Evolutionary conservation across 2,329 filamentous ascomycete genomes (phyloP).

Genomic region (Ascosphaera aggregata): DNA sequence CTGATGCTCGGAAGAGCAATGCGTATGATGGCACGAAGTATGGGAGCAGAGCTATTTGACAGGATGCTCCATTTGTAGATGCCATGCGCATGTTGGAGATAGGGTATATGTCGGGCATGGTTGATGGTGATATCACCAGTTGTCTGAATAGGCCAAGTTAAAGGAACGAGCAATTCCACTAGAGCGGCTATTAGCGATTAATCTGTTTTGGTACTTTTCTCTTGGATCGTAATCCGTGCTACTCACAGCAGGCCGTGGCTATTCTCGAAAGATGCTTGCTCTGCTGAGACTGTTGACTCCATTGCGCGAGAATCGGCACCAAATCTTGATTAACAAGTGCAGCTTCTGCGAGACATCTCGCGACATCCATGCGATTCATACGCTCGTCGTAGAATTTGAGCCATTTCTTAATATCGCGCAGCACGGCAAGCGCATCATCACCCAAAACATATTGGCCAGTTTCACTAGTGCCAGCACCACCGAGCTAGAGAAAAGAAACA

Average conservation of each 20-base stretch:
- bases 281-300: conserved; percentile 48
- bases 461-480: conserved; percentile 56
- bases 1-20: conserved; percentile 74
- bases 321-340: conserved; percentile 83
- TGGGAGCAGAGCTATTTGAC: conserved; percentile 52
- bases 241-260: conserved; percentile 49
- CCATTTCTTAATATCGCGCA: conserved; percentile 91
- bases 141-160: conserved; percentile 87
- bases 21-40: conserved; percentile 61
- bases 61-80: conserved; percentile 76
- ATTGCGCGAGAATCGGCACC: conserved; percentile 65
- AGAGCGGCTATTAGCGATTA: conserved; percentile 3
- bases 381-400: conserved; percentile 86
- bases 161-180: conserved; percentile 70
- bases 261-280: conserved; percentile 57
- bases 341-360: conserved; percentile 72
- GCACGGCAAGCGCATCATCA: conserved; percentile 74
- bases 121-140: conserved; percentile 69
- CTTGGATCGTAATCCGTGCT: background rate
- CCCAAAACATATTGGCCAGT: conserved; percentile 70
- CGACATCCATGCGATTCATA: conserved; percentile 81
- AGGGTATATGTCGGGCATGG: conserved; percentile 76
- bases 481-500: conserved; percentile 35
- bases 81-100: conserved; percentile 68
- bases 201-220: no score